Conservation (phyloP, 495 filamentous ascomycete species). For the Achaetomiella virescens region DNA sequence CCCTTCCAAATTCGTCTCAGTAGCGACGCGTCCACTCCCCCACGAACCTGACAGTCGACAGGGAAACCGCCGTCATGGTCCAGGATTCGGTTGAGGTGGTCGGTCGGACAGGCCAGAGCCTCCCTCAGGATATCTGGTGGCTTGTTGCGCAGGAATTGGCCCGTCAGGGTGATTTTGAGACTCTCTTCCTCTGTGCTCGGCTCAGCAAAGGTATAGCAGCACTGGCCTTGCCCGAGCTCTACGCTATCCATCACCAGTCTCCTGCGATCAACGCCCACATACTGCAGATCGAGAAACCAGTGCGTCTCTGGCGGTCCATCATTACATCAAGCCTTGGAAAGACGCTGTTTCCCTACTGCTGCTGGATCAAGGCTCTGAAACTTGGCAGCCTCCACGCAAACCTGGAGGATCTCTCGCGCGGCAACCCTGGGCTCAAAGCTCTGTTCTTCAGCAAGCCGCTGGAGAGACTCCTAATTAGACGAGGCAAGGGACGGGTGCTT, state of each 20-base stretch:
- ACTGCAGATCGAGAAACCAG: slow-evolving; percentile 39
- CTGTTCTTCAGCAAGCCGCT: slow-evolving; percentile 48
- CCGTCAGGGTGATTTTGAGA: slow-evolving; percentile 45
- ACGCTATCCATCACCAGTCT: slow-evolving; percentile 40
- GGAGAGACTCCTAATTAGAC: slow-evolving; percentile 25
- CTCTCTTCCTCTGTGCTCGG: slow-evolving; percentile 51
- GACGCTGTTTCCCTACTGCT: slow-evolving; percentile 64
- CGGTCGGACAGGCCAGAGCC: too few relatives aligned
- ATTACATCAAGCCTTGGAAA: slow-evolving; percentile 57
- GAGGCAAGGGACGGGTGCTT: not conserved
- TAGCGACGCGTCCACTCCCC: too few relatives aligned
- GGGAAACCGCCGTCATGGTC: too few relatives aligned
- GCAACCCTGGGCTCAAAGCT: slow-evolving; percentile 14
- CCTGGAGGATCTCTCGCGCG: slow-evolving; percentile 46
- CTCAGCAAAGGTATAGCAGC: slow-evolving; percentile 46
- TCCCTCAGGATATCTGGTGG: slow-evolving; percentile 57
- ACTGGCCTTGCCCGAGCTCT: slow-evolving; percentile 56
- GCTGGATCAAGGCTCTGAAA: slow-evolving; percentile 58
- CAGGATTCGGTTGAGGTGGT: too few relatives aligned
- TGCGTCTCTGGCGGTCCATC: slow-evolving; percentile 62
- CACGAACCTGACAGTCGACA: too few relatives aligned
- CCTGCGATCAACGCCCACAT: slow-evolving; percentile 14
- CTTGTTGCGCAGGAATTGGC: slow-evolving; percentile 54
- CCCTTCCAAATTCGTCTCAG: too few relatives aligned
- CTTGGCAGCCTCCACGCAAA: slow-evolving; percentile 54